These are phyloP conservation scores for Caloboletus inedulis DNA, from an alignment of 1,284 basidiomycete genomes.

Conservation along the genomic window DNA sequence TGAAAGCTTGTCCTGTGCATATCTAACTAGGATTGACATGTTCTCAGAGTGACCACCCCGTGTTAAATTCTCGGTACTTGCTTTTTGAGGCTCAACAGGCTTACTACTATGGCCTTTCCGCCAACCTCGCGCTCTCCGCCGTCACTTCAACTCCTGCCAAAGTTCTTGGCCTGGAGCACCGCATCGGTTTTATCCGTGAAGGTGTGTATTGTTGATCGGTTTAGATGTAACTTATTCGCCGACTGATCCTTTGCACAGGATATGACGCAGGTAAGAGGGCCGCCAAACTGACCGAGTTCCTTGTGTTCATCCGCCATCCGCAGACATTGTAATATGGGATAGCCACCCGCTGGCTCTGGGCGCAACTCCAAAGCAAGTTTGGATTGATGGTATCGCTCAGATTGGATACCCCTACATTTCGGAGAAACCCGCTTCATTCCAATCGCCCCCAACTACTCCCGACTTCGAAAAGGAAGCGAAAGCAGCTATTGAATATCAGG, in stretches of 20 bases:
- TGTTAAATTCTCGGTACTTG: slow-evolving; percentile 75
- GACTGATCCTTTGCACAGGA: slow-evolving; percentile 31
- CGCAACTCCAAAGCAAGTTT: slow-evolving; percentile 70
- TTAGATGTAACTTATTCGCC: slow-evolving; percentile 20
- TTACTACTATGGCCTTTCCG: slow-evolving; percentile 68
- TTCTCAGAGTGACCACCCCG: slow-evolving; percentile 66
- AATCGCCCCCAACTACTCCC: slow-evolving; percentile 53
- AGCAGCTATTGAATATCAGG: slow-evolving; percentile 58
- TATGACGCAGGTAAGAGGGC: slow-evolving; percentile 44
- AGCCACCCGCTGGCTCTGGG: slow-evolving; percentile 76
- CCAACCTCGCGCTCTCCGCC: slow-evolving; percentile 61
- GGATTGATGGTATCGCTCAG: slow-evolving; percentile 69
- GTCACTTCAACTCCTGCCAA: slow-evolving; percentile 80
- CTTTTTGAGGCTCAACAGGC: slow-evolving; percentile 87
- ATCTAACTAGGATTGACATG: slow-evolving; percentile 1
- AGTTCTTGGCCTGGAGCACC: slow-evolving; percentile 75
- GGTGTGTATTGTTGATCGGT: slow-evolving; percentile 37
- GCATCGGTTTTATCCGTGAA: slow-evolving; percentile 70
- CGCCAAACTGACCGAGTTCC: background rate
- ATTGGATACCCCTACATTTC: slow-evolving; percentile 42
- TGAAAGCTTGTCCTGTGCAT: background rate
- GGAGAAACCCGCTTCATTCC: slow-evolving; percentile 47
- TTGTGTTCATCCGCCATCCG: background rate
- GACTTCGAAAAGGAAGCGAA: slow-evolving; percentile 55
- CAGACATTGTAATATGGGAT: slow-evolving; percentile 67